Base-by-base conservation (phyloP, 225 moss, liverwort and hornwort genomes). In the Physcomitrellopsis africana region DNA sequence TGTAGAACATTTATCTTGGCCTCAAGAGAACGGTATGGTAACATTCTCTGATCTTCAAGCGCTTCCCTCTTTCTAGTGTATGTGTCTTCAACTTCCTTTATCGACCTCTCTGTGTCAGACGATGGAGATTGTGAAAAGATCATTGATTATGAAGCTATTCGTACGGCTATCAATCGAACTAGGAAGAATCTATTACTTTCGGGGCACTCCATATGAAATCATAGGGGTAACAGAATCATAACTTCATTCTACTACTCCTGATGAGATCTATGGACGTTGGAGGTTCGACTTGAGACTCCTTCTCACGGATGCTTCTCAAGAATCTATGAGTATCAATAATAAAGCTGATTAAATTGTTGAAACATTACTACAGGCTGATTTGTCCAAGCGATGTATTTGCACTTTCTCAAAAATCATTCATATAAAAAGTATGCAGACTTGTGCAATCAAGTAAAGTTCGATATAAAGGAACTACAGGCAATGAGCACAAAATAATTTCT, bases 1-100 rank as follows among this genome's bases (percentile, higher is more conserved):
- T 90, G 87, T 37, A 94, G 81, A 13, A 74, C 49, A 77, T 76
- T 89, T 29, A 91, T 85, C 51, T 80, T 89, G 67, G 89, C 83
- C 76, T 94, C 89, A 17, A 91, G 81, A 65, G 89, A 82, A 60
- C 80, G 80, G 68, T 86, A 83, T 24, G 87, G 89, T 68, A 87
- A 67, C n/a, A 72, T 20, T 73, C 86, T 82, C 76, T 84, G 87
- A 4, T 53, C 79, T 45, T 81, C 77, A 45, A 79, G 88, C 6
- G 80, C 81, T 54, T 70, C 76, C 70, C 81, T 87, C 76, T 69
- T 89, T 70, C 67, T 72, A 55, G 67, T 27, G 68, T 86, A 90
- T 3, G 16, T 67, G 70, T 87, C 83, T 65, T 90, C 89, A 49
- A 85, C 75, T 72, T 87, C 87, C 84, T 77, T 84, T 20, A 83